These are phyloP conservation scores for Daldinia vernicosa DNA, from an alignment of 495 filamentous ascomycete genomes.

Conservation along the genomic window DNA sequence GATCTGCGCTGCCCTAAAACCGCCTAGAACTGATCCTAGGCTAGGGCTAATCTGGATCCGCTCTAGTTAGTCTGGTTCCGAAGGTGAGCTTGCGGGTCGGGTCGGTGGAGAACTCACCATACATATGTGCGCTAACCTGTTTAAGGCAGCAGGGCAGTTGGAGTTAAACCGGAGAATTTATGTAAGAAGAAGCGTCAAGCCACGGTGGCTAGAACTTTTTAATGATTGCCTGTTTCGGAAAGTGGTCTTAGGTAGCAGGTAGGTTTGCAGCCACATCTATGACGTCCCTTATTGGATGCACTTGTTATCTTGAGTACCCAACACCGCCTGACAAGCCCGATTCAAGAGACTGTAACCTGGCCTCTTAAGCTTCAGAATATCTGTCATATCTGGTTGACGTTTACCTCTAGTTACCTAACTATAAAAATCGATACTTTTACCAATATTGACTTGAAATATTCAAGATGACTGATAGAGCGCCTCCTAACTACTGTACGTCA, in stretches of 20 bases:
- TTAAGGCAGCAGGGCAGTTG: conserved; percentile 17
- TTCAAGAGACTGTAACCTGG: conserved; percentile 19
- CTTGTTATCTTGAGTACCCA: conserved; percentile 4
- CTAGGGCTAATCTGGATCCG: conserved; percentile 29
- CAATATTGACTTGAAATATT: background rate
- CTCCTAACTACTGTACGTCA: conserved; percentile 63
- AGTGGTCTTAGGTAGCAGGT: background rate
- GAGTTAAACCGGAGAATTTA: conserved; percentile 7
- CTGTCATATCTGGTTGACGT: conserved; percentile 3
- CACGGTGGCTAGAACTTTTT: conserved; percentile 41
- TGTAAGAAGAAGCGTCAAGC: conserved; percentile 29
- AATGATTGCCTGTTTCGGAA: conserved; percentile 2
- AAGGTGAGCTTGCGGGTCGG: conserved; percentile 30
- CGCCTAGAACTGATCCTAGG: conserved; percentile 7
- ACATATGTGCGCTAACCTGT: conserved; percentile 1
- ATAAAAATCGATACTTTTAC: background rate
- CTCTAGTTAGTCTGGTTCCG: conserved; percentile 31
- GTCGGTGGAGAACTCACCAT: conserved; percentile 10
- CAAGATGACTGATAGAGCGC: conserved; percentile 53
- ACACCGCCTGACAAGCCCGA: conserved; percentile 20
- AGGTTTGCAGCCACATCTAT: conserved; percentile 34
- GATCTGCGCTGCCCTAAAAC: conserved; percentile 33
- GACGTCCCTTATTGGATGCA: conserved; percentile 33
- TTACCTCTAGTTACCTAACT: background rate
- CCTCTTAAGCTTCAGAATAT: conserved; percentile 6